Evolutionary conservation across 306 rosid genomes (phyloP).

Genomic region (Vigna angularis): DNA sequence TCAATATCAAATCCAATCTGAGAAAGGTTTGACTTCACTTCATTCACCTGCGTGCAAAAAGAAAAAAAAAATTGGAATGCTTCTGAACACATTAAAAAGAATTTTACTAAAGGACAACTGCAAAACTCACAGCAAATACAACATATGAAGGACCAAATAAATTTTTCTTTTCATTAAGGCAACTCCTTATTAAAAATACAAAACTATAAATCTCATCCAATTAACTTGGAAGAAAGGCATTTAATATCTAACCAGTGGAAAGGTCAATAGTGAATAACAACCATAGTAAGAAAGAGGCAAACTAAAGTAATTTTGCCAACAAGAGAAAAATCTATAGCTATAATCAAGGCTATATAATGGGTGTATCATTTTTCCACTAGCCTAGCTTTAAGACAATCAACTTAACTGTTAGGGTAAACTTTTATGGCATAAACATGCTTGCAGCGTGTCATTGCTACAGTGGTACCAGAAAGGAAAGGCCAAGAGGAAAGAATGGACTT

Average conservation of each 20-base stretch:
- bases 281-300: background rate
- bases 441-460: no score
- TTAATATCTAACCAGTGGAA: background rate
- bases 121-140: constrained; percentile 32
- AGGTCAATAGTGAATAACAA: background rate
- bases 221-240: background rate
- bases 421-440: no score
- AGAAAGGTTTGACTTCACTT: constrained; percentile 74
- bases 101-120: constrained; percentile 17
- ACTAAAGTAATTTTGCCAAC: background rate
- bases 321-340: background rate
- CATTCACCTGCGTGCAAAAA: constrained; percentile 61
- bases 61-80: background rate
- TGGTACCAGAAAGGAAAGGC: no score
- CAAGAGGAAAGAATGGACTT: no score
- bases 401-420: background rate
- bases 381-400: background rate
- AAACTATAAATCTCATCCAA: no score
- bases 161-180: no score
- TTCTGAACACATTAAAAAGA: constrained; percentile 6
- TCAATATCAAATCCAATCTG: constrained; percentile 67
- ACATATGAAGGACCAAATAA: background rate
- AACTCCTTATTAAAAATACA: no score
- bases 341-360: background rate
- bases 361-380: background rate